Conservation (phyloP, 108 stramenopile species). For the Nannochloropsis gaditana region DNA sequence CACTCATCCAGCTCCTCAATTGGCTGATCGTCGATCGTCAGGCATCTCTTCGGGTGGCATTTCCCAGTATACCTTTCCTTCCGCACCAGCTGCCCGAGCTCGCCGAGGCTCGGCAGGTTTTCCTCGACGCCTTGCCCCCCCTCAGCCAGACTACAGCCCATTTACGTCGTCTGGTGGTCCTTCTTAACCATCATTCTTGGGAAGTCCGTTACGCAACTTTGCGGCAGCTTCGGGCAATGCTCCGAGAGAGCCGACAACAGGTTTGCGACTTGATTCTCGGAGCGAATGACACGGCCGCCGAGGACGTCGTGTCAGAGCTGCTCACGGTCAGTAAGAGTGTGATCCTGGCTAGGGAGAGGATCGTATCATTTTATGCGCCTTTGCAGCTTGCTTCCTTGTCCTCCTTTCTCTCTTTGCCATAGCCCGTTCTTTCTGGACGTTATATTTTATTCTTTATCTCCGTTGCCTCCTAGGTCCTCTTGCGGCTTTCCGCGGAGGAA, state of each 20-base stretch:
- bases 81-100: slow-evolving; percentile 6
- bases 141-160: background rate
- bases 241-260: background rate
- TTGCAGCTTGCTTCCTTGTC: background rate
- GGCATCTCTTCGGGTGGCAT: background rate
- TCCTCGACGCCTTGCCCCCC: background rate
- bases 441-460: background rate
- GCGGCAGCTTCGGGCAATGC: background rate
- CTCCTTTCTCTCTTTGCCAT: background rate
- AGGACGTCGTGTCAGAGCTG: background rate
- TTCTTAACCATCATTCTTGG: background rate
- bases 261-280: background rate
- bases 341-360: too few relatives aligned
- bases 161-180: background rate
- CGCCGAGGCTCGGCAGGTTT: background rate
- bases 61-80: background rate
- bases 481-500: background rate
- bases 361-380: too few relatives aligned
- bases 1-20: background rate
- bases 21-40: background rate
- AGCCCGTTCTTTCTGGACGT: background rate
- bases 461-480: background rate
- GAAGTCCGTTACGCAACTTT: slow-evolving; percentile 2
- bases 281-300: background rate
- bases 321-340: background rate